Conservation (phyloP, 192 early-diverging fungal species). For the Rhizophlyctis rosea region DNA sequence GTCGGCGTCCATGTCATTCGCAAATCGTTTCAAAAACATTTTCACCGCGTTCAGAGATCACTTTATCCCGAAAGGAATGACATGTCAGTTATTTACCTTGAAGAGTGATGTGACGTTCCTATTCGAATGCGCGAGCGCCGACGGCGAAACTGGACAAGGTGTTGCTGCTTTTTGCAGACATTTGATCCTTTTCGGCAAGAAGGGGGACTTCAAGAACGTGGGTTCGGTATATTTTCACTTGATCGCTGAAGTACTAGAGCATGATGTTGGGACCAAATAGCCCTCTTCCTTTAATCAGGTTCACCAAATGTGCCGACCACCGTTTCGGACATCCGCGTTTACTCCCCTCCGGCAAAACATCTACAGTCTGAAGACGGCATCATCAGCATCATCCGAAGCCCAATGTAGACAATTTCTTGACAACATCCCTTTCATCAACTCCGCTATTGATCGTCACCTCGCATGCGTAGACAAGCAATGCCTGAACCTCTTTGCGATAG, state of each 20-base stretch:
- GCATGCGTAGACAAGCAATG: not conserved
- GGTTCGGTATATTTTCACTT: not conserved
- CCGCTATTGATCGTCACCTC: not conserved
- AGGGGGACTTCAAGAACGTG: not conserved
- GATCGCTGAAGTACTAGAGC: too few species aligned
- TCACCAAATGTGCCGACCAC: not conserved
- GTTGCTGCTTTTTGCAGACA: not conserved
- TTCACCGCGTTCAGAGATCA: too few species aligned
- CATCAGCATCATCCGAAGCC: too few species aligned
- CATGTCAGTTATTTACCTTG: not conserved
- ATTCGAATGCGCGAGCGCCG: not conserved
- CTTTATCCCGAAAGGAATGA: not conserved
- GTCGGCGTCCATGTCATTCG: too few species aligned
- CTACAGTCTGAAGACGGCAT: not conserved
- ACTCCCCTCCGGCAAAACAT: not conserved
- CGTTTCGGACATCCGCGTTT: not conserved
- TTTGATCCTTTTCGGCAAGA: not conserved
- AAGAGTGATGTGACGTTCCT: not conserved
- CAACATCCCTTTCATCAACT: not conserved
- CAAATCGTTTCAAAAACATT: too few species aligned
- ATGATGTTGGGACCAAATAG: not conserved
- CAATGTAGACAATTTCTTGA: not conserved
- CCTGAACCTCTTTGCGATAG: too few species aligned
- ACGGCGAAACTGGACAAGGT: not conserved
- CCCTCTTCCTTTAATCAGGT: too few species aligned